Percentiles rank a stretch among this genome's conserved stretches.
These are phyloP conservation scores for Pleurotus citrinopileatus DNA, from an alignment of 768 basidiomycete species.

Conservation along the genomic window DNA sequence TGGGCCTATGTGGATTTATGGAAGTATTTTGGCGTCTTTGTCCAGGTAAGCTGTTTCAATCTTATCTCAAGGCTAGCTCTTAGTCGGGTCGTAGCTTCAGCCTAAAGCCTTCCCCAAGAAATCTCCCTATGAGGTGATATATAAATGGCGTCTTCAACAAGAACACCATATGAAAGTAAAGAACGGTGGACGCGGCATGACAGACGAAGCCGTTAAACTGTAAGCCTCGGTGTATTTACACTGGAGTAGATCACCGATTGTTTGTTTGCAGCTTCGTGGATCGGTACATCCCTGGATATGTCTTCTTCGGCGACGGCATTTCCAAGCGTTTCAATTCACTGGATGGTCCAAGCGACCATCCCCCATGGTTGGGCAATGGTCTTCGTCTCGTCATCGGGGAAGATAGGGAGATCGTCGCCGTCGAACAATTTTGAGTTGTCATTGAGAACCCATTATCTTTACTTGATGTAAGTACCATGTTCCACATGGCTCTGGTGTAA, in stretches of 20 bases:
- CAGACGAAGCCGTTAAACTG: slow-evolving; percentile 70
- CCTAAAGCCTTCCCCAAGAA: neutral
- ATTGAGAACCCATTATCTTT: neutral
- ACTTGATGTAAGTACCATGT: slow-evolving; percentile 2
- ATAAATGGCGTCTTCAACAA: slow-evolving; percentile 87
- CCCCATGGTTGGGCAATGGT: slow-evolving; percentile 38
- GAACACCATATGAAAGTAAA: slow-evolving; percentile 84
- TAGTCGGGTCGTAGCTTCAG: neutral
- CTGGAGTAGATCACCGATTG: neutral
- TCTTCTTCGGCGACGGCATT: slow-evolving; percentile 75
- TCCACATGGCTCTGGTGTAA: neutral
- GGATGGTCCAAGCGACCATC: slow-evolving; percentile 9
- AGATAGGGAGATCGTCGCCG: slow-evolving; percentile 42
- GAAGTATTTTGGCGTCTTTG: slow-evolving; percentile 65
- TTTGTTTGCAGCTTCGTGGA: slow-evolving; percentile 57
- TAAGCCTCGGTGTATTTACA: slow-evolving; percentile 32
- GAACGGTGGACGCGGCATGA: slow-evolving; percentile 89
- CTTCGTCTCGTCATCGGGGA: slow-evolving; percentile 55
- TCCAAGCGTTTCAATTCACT: slow-evolving; percentile 14
- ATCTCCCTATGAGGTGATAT: slow-evolving; percentile 52
- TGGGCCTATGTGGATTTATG: slow-evolving; percentile 64
- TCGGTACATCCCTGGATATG: slow-evolving; percentile 92
- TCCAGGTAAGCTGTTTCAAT: slow-evolving; percentile 54
- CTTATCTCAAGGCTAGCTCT: neutral
- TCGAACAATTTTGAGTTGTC: slow-evolving; percentile 35